Evolutionary conservation across 2,329 filamentous ascomycete species (phyloP).

Genomic region (Penicillium sp.): DNA sequence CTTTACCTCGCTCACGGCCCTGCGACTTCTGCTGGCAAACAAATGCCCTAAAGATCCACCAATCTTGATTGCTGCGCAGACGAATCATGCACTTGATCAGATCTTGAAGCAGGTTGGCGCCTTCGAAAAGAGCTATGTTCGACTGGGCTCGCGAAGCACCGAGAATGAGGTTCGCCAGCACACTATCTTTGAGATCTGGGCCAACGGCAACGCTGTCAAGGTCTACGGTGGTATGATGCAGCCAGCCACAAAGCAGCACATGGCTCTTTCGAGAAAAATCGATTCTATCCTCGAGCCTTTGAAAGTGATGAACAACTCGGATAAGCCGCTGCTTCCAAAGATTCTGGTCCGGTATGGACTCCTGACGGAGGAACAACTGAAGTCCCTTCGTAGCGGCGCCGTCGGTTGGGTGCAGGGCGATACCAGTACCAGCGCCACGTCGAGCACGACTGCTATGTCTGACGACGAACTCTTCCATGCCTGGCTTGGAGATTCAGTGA

Average conservation of each 20-base stretch:
- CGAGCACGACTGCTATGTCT: too few species aligned
- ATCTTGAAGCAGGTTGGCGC: constrained; percentile 65
- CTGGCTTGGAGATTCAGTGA: constrained; percentile 59
- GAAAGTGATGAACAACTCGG: too few species aligned
- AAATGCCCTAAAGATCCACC: constrained; percentile 60
- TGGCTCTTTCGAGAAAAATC: constrained; percentile 45
- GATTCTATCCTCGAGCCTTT: constrained; percentile 51
- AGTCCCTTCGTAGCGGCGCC: constrained; percentile 59
- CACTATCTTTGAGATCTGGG: constrained; percentile 65
- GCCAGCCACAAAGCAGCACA: constrained; percentile 45
- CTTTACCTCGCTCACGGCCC: constrained; percentile 71
- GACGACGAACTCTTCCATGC: constrained; percentile 47
- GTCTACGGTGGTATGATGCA: constrained; percentile 40
- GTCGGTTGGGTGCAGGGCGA: constrained; percentile 39
- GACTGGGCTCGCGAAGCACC: constrained; percentile 69
- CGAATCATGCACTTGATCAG: constrained; percentile 88
- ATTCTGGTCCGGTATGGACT: constrained; percentile 57
- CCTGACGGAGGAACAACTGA: constrained; percentile 63
- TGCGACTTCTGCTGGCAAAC: constrained; percentile 67
- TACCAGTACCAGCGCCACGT: constrained; percentile 7
- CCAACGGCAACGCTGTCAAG: constrained; percentile 8
- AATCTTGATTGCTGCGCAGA: constrained; percentile 80
- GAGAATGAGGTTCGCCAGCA: constrained; percentile 65
- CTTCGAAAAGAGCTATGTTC: constrained; percentile 64
- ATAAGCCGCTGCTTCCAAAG: constrained; percentile 38